Evolutionary conservation across 1,139 yeast genomes (phyloP), one percentile per base, ranked within the genome.

Genomic region (Hyphopichia pseudoburtonii): DNA sequence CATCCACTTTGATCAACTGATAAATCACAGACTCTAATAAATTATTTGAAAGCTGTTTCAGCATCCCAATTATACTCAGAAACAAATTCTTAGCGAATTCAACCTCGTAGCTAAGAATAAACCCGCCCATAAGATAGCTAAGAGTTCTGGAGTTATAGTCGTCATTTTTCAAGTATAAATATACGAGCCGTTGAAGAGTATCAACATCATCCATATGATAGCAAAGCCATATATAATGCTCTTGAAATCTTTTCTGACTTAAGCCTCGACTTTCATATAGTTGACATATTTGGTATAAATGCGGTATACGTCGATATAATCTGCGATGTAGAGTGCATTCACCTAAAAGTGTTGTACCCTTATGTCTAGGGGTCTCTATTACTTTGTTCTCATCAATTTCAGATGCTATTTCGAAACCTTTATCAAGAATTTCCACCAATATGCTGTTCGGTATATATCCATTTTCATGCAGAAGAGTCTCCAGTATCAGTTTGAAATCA

Each of bases 41-140:
- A 1, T 42, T 17, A 18, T 56, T 43, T 21, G 64, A 51, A 35
- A 62, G 43, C 17, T 50, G 51, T 22, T 47, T 47, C 3, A 50
- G 44, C 38, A 52, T 41, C 1, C 50, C 46, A 7, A 58, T 36
- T 8, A 60, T 37, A 37, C 49, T 57, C 15, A 51, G 50, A 41
- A 62, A 48, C 28, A 56, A 40, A 4, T 43, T 40, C 36, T 57
- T 64, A 26, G 66, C 55, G 17, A 48, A 50, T 28, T 59, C 64
- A 4, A 66, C 56, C 29, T 70, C 72, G 44, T 61, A 68, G 45
- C 57, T 64, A 19, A 47, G 46, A 3, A 66, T 54, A 39, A 57
- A 63, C 4, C 61, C 60, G 28, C 58, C 52, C 36, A 70, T 47
- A 3, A 57, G 47, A 39, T 67, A 66, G 21, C 60, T 50, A 35